Evolutionary conservation across 2,329 filamentous ascomycete species (phyloP).

Genomic region (Pseudocercospora cruenta): DNA sequence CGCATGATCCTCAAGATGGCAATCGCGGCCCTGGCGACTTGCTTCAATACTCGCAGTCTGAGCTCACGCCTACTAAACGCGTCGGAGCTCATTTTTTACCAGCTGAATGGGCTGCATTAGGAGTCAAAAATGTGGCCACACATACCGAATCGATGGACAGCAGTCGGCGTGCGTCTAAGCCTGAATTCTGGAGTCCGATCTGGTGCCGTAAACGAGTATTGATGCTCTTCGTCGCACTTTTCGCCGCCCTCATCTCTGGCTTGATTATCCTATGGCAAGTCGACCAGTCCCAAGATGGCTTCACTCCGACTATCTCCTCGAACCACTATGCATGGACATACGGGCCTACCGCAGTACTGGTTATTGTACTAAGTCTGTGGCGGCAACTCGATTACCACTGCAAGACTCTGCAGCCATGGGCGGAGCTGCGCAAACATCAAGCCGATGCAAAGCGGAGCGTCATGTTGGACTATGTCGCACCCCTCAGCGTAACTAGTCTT

Average conservation of each 20-base stretch:
- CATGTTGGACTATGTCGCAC: constrained; percentile 12
- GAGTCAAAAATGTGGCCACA: too few relatives aligned
- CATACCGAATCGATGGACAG: too few relatives aligned
- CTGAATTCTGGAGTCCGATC: too few relatives aligned
- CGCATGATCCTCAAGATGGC: too few relatives aligned
- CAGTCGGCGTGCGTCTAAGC: too few relatives aligned
- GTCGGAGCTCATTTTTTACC: too few relatives aligned
- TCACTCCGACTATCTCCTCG: neutral
- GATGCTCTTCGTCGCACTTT: neutral
- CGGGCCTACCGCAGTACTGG: constrained; percentile 14
- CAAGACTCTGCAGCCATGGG: constrained; percentile 17
- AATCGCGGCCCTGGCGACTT: too few relatives aligned
- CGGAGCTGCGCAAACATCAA: neutral
- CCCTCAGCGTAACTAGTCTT: constrained; percentile 6
- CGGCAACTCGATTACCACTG: constrained; percentile 15
- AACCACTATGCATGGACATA: constrained; percentile 19
- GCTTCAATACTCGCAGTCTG: too few relatives aligned
- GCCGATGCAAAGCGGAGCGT: constrained; percentile 1
- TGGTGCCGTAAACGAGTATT: neutral
- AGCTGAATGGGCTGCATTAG: too few relatives aligned
- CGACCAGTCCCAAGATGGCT: constrained; percentile 8
- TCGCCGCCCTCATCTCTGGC: neutral
- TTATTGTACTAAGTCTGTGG: constrained; percentile 14
- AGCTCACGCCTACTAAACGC: too few relatives aligned
- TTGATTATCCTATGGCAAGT: constrained; percentile 10